A percentile compares a stretch with the other conserved stretches of the same genome.
Evolutionary conservation across 179 eudicot species (phyloP).

Genomic region (Silene vulgaris): DNA sequence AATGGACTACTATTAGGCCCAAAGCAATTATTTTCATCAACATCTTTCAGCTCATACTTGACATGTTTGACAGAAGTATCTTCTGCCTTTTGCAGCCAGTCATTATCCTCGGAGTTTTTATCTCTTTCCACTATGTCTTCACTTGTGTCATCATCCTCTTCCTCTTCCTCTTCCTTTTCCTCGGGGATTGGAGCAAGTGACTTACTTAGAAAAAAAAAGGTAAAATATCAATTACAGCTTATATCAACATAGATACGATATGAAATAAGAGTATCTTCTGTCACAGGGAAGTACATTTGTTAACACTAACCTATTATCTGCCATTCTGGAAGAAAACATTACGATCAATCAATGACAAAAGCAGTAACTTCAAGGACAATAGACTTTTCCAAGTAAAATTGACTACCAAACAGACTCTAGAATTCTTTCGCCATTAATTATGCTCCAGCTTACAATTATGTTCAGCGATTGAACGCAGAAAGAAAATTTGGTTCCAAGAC

Average conservation of each 20-base stretch:
- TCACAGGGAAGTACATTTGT: neutral
- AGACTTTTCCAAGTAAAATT: neutral
- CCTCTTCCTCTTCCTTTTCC: slow-evolving; percentile 67
- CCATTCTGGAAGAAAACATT: neutral
- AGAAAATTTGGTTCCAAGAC: neutral
- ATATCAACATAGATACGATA: neutral
- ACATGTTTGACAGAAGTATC: slow-evolving; percentile 17
- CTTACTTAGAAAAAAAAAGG: slow-evolving; percentile 58
- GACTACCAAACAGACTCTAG: neutral
- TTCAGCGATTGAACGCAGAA: neutral
- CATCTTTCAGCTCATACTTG: slow-evolving; percentile 18
- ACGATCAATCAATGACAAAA: neutral
- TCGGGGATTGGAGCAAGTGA: slow-evolving; percentile 96
- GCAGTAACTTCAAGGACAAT: neutral
- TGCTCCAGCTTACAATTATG: neutral
- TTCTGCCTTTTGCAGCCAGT: slow-evolving; percentile 19
- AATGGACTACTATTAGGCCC: slow-evolving; percentile 25
- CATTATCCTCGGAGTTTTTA: slow-evolving; percentile 14
- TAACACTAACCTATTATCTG: neutral
- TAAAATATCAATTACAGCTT: slow-evolving; percentile 21
- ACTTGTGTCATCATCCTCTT: slow-evolving; percentile 41
- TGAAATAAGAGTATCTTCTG: neutral
- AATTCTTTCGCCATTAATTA: neutral
- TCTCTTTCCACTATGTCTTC: slow-evolving; percentile 26
- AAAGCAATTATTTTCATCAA: slow-evolving; percentile 17